Base-by-base conservation (phyloP, 2,329 filamentous ascomycete genomes). In the Penicillium sp. region DNA sequence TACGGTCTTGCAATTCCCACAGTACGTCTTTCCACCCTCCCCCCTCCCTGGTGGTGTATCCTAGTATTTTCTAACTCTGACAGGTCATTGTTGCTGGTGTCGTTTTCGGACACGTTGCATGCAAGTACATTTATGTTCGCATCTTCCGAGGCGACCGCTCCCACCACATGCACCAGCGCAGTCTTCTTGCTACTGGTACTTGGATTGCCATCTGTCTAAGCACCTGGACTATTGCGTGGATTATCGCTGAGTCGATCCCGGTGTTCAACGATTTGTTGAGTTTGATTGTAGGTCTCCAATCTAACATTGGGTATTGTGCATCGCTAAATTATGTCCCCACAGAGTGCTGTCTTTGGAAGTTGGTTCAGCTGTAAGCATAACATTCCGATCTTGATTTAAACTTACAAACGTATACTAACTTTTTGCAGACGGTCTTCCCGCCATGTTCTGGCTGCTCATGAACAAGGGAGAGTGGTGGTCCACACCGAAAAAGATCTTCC, bases 1-100 rank as follows among this genome's bases (percentile, higher is more conserved):
- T 90, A 85, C 73, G 87, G 85, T 19, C 76, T 90, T 53, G 88
- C 87, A 1, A 80, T 87, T 3, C 87, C 87, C 13, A 89, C 88
- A 3, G 70, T 73, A 55, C 27, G 26, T 67, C 59, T 27, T 26
- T n/a, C 23, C 16, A 11, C 7, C 1, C n/a, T n/a, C n/a, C 11
- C 10, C 3, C 25, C 19, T 19, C 19, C 19, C 19, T 19, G 35
- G n/a, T 1, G 8, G 4, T 2, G 11, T 19, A 9, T 39, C 2
- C 1, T 19, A 47, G 27, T 25, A 29, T 23, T 45, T 27, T 39
- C 35, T 55, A 57, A 88, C 88, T 58, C 74, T 88, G 23, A 82
- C 37, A 65, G 63, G 63, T 66, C 10, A 62, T 66, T 35, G 54
- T 90, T 50, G 85, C 87, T 0, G 88, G 87, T 54, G 86, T 89